A percentile compares a stretch with the other conserved stretches of the same genome.
Conservation (phyloP, 2,329 filamentous ascomycete genomes). For the Penicillium frequentans region DNA sequence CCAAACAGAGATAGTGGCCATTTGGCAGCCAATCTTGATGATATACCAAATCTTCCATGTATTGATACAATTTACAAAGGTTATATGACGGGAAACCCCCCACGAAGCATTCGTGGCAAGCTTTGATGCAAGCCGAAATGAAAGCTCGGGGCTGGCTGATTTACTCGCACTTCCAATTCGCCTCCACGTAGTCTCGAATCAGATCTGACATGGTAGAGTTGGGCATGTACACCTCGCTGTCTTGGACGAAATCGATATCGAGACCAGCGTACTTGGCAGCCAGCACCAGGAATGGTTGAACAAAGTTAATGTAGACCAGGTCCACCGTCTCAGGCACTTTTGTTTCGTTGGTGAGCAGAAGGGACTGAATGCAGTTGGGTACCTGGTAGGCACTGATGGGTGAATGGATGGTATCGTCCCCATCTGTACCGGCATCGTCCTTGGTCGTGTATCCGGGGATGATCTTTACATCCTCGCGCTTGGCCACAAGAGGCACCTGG, state of each 20-base stretch:
- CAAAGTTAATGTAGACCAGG: slow-evolving; percentile 87
- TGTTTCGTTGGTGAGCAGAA: slow-evolving; percentile 45
- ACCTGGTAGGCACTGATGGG: slow-evolving; percentile 72
- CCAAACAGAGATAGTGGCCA: not conserved
- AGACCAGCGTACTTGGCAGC: slow-evolving; percentile 66
- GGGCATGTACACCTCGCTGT: slow-evolving; percentile 54
- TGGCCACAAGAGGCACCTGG: slow-evolving; percentile 34
- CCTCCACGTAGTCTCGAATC: slow-evolving; percentile 59
- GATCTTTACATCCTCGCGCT: slow-evolving; percentile 44
- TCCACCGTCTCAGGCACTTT: slow-evolving; percentile 72
- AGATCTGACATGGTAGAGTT: slow-evolving; percentile 58
- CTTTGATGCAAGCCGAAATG: not conserved
- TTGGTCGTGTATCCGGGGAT: slow-evolving; percentile 81
- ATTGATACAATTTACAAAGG: not conserved
- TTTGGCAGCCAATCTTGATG: not conserved
- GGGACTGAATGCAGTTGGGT: slow-evolving; percentile 81
- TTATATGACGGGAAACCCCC: not conserved
- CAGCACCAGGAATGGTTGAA: slow-evolving; percentile 76
- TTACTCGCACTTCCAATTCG: slow-evolving; percentile 52
- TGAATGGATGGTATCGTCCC: slow-evolving; percentile 85
- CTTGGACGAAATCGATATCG: slow-evolving; percentile 47
- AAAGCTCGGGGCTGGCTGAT: not conserved
- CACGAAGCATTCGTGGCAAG: not conserved
- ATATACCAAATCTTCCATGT: not conserved
- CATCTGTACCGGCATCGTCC: slow-evolving; percentile 79